Percentiles rank a stretch among this genome's conserved stretches.
Conservation (phyloP, 345 rosid genomes). For the Murraya paniculata region DNA sequence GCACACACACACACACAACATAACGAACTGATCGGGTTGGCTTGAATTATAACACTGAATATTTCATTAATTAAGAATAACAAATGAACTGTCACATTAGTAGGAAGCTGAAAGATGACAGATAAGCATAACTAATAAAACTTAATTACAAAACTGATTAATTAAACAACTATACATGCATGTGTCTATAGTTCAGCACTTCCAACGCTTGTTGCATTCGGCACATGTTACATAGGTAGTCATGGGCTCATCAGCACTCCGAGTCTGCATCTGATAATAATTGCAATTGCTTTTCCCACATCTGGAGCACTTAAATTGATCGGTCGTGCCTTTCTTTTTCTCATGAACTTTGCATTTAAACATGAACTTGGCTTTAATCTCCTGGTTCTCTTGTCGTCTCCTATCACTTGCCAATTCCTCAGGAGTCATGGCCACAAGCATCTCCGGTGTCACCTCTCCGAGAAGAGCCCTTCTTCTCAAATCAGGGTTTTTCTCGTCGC, state of each 20-base stretch:
- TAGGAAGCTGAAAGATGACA: no score
- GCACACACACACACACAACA: no score
- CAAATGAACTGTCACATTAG: no score
- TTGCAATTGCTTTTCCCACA: slow-evolving; percentile 42
- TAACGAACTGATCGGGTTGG: no score
- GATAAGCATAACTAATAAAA: no score
- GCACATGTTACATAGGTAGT: slow-evolving; percentile 52
- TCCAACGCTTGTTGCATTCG: slow-evolving; percentile 51
- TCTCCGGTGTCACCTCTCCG: not conserved
- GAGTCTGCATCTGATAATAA: slow-evolving; percentile 42
- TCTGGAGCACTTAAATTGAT: slow-evolving; percentile 48
- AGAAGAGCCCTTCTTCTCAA: no score
- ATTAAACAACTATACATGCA: not conserved
- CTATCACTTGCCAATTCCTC: not conserved
- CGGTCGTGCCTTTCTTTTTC: slow-evolving; percentile 34
- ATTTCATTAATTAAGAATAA: no score
- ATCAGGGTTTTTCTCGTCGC: not conserved
- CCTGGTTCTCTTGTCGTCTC: not conserved
- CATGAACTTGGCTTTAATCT: not conserved
- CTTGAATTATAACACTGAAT: no score
- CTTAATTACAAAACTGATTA: no score
- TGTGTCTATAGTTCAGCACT: slow-evolving; percentile 20
- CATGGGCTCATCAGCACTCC: slow-evolving; percentile 44
- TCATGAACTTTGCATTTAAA: not conserved
- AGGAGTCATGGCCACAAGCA: not conserved